phyloP scores from a whole-genome alignment of 306 rosid species.

The Pyrus betulifolia region DNA sequence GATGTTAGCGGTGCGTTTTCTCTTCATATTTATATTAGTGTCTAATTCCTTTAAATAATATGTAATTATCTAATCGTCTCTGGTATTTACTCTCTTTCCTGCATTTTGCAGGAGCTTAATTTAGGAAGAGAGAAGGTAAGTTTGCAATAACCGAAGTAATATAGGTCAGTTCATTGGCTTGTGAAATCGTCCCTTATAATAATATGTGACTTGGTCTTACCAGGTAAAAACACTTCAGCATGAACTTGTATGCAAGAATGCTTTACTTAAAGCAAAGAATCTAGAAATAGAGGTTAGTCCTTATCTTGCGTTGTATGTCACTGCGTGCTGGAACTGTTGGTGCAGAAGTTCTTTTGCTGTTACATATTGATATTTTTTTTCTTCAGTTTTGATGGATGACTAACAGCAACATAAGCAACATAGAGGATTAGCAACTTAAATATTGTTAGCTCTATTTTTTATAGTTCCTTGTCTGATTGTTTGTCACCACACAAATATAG shows the following conservation, averaged over 20 bases:
- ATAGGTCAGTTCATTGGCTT: not conserved
- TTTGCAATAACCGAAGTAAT: not conserved
- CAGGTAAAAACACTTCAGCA: conserved; percentile 70
- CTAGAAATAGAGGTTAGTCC: conserved; percentile 33
- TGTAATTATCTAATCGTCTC: not conserved
- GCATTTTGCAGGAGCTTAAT: conserved; percentile 65
- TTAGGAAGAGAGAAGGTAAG: conserved; percentile 67
- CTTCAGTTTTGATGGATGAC: not conserved
- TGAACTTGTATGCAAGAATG: conserved; percentile 63
- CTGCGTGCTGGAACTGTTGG: not conserved
- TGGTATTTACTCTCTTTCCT: conserved; percentile 6
- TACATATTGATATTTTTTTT: not conserved
- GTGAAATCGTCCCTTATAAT: not conserved
- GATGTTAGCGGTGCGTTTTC: conserved; percentile 52
- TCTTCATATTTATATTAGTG: not conserved
- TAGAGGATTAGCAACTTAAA: not conserved
- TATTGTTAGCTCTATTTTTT: not conserved
- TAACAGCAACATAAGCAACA: not conserved
- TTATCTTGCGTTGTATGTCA: not conserved
- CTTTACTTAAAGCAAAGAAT: conserved; percentile 47
- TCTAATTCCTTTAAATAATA: not conserved
- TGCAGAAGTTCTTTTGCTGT: not conserved
- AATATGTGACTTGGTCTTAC: conserved; percentile 4
- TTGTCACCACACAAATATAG: not conserved
- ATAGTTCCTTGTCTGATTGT: not conserved